Evolutionary conservation across 2,329 filamentous ascomycete species (phyloP).

Genomic region (Exserohilum rostratum): DNA sequence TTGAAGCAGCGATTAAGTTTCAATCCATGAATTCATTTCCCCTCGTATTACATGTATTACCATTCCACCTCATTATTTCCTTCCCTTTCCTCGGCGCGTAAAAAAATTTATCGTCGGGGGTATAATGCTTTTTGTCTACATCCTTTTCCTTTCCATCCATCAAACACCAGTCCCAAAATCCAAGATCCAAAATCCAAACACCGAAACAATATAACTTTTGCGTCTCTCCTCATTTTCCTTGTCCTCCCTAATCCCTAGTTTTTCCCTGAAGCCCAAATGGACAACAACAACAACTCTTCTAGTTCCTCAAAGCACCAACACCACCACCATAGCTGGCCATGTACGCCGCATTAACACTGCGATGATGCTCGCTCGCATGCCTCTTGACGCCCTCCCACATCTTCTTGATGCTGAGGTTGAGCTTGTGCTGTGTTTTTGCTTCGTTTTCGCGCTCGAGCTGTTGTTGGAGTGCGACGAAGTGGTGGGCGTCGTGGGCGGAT

Average conservation of each 20-base stretch:
- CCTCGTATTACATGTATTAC: background rate
- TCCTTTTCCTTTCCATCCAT: no score
- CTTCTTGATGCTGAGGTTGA: constrained; percentile 35
- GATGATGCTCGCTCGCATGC: constrained; percentile 37
- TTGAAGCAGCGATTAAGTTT: no score
- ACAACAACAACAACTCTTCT: background rate
- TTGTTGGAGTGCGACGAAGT: constrained; percentile 18
- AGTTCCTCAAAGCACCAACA: background rate
- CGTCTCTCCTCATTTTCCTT: background rate
- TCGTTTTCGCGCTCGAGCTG: constrained; percentile 11
- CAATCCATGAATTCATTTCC: background rate
- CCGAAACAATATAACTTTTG: no score
- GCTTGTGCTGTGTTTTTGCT: constrained; percentile 22
- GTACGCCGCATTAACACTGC: constrained; percentile 38
- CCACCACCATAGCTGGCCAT: constrained; percentile 31
- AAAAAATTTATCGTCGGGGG: background rate
- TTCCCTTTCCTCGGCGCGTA: background rate
- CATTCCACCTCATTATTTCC: background rate
- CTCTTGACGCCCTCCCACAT: constrained; percentile 39
- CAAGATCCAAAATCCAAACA: no score
- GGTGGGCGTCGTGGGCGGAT: constrained; percentile 29
- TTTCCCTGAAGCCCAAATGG: no score
- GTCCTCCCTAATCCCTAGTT: background rate
- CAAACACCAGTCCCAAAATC: no score
- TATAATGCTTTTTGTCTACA: constrained; percentile 1